These are phyloP conservation scores for Arthrinium puccinioides DNA, from an alignment of 2,329 filamentous ascomycete genomes.

Conservation along the genomic window DNA sequence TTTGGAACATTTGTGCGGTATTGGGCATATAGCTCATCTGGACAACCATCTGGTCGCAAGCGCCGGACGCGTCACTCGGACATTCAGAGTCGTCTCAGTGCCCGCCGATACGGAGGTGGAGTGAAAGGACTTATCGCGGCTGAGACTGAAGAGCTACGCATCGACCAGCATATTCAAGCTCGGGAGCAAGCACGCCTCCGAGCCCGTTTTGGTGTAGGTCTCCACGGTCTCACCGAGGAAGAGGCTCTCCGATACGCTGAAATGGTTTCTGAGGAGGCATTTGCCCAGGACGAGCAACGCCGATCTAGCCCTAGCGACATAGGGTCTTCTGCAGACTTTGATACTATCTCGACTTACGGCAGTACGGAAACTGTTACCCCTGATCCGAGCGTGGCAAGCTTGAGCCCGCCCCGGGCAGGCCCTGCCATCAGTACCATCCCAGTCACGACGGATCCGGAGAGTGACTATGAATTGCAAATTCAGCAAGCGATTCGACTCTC, in stretches of 20 bases:
- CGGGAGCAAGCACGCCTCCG: slow-evolving; percentile 66
- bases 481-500: slow-evolving; percentile 57
- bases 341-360: slow-evolving; percentile 25
- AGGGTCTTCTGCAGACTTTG: slow-evolving; percentile 41
- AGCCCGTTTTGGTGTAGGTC: slow-evolving; percentile 75
- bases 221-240: slow-evolving; percentile 60
- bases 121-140: slow-evolving; percentile 77
- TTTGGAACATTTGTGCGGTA: slow-evolving; percentile 83
- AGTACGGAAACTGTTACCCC: slow-evolving; percentile 45
- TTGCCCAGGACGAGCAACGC: slow-evolving; percentile 47
- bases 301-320: slow-evolving; percentile 43
- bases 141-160: slow-evolving; percentile 74
- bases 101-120: slow-evolving; percentile 54
- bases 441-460: slow-evolving; percentile 33
- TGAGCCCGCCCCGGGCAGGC: slow-evolving; percentile 20
- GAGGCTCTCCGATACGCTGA: slow-evolving; percentile 58
- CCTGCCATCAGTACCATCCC: slow-evolving; percentile 15
- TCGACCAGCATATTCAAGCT: slow-evolving; percentile 59
- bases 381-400: slow-evolving; percentile 42
- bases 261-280: slow-evolving; percentile 58
- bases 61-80: slow-evolving; percentile 67
- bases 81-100: slow-evolving; percentile 40
- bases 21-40: slow-evolving; percentile 87
- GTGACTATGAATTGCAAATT: slow-evolving; percentile 53
- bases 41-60: slow-evolving; percentile 69